Evolutionary conservation across 2,329 filamentous ascomycete species (phyloP).

Genomic region (Scedosporium aurantiacum): DNA sequence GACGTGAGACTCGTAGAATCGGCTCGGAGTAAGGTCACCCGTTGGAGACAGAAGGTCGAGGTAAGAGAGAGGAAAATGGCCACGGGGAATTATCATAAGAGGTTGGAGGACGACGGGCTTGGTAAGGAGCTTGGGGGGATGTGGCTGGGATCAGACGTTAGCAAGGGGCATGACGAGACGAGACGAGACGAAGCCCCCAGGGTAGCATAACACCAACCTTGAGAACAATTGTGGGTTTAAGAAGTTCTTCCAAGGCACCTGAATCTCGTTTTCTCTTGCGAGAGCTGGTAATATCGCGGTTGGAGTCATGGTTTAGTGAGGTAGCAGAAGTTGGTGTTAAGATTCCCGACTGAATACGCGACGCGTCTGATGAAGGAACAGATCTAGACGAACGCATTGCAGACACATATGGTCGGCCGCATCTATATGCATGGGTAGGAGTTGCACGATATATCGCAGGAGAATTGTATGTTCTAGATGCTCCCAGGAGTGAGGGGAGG

Average conservation of each 20-base stretch:
- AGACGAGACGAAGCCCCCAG: not conserved
- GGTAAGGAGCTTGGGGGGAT: constrained; percentile 40
- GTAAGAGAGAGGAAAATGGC: constrained; percentile 47
- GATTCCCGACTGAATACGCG: constrained; percentile 33
- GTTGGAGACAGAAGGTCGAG: constrained; percentile 45
- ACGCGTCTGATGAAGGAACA: constrained; percentile 28
- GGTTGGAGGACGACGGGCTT: constrained; percentile 47
- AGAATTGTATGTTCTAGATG: not conserved
- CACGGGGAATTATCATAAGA: constrained; percentile 50
- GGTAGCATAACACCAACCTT: constrained; percentile 27
- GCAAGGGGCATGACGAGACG: not conserved
- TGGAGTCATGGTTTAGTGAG: constrained; percentile 23
- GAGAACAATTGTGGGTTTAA: constrained; percentile 39
- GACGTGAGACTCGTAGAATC: constrained; percentile 50
- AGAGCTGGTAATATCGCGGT: constrained; percentile 19
- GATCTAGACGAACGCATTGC: constrained; percentile 6
- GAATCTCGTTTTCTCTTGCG: constrained; percentile 25
- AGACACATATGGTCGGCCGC: not conserved
- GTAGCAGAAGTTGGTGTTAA: constrained; percentile 29
- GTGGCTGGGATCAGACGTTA: constrained; percentile 29
- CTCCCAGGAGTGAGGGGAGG: not conserved
- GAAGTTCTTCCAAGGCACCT: constrained; percentile 37
- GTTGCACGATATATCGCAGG: constrained; percentile 7
- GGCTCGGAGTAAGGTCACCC: constrained; percentile 37
- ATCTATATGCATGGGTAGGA: constrained; percentile 1